A percentile compares a stretch with the other conserved stretches of the same genome.
These are phyloP conservation scores for Leucaena leucocephala DNA, from an alignment of 306 rosid genomes.

Conservation along the genomic window DNA sequence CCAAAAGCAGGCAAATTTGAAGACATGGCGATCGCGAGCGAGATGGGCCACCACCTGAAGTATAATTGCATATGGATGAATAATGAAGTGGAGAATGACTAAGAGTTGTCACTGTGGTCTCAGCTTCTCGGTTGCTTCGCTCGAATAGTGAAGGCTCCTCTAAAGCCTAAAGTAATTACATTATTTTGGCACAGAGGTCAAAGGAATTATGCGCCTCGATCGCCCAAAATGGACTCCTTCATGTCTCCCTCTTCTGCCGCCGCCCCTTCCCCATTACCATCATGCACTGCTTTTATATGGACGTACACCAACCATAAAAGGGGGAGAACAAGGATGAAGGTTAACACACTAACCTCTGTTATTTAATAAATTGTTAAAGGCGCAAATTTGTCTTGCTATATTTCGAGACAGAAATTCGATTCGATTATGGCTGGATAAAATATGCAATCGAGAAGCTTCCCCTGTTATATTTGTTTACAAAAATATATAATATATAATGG, in stretches of 20 bases:
- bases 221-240: slow-evolving; percentile 28
- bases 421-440: too few species aligned
- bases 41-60: slow-evolving; percentile 37
- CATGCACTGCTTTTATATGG: not conserved
- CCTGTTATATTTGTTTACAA: too few species aligned
- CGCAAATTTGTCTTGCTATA: too few species aligned
- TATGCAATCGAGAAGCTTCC: too few species aligned
- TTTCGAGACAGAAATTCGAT: too few species aligned
- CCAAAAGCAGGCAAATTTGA: slow-evolving; percentile 34
- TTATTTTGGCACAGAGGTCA: slow-evolving; percentile 38
- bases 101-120: not conserved
- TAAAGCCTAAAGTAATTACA: slow-evolving; percentile 37
- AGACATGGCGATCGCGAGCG: not conserved
- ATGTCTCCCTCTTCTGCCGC: slow-evolving; percentile 26
- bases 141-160: not conserved
- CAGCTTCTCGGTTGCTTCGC: slow-evolving; percentile 48
- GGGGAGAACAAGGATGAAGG: not conserved
- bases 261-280: slow-evolving; percentile 36
- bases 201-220: slow-evolving; percentile 43
- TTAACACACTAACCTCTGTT: not conserved
- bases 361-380: too few species aligned
- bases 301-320: not conserved
- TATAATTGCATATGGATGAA: slow-evolving; percentile 13
- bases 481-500: too few species aligned
- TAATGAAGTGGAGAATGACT: not conserved